Percentiles rank a stretch among this genome's conserved stretches.
phyloP scores from a whole-genome alignment of 495 filamentous ascomycete genomes.

The Xylaria castorea region DNA sequence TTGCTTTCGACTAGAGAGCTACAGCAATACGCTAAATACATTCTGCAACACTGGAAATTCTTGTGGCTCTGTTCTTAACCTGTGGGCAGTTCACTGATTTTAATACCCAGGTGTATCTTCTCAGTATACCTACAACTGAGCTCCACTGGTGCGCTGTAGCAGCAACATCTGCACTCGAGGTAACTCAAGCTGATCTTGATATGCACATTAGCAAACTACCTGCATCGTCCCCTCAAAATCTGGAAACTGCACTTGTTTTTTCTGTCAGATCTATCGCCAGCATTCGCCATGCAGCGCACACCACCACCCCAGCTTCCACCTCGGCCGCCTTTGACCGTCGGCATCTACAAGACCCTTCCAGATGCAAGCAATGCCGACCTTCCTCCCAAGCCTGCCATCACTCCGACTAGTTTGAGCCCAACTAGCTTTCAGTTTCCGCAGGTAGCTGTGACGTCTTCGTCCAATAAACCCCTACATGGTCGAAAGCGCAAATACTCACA shows the following conservation, averaged over 20 bases:
- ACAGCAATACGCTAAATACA: neutral
- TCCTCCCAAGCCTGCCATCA: neutral
- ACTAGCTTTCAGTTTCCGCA: neutral
- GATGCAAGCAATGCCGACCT: conserved; percentile 19
- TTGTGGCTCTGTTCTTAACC: neutral
- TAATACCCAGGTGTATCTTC: neutral
- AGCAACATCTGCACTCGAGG: neutral
- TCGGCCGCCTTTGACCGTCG: neutral
- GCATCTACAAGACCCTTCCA: neutral
- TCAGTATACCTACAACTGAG: neutral
- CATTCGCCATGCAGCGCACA: neutral
- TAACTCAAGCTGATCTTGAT: neutral
- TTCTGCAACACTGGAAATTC: neutral
- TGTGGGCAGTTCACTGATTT: neutral
- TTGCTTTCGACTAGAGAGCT: neutral
- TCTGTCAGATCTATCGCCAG: neutral
- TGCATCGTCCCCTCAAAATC: neutral
- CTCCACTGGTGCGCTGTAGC: neutral
- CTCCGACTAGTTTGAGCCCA: neutral
- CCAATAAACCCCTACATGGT: neutral
- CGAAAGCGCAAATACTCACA: neutral
- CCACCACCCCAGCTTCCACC: neutral
- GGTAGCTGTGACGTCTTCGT: neutral
- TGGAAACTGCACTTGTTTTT: neutral
- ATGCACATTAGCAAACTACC: neutral